Conservation (phyloP, 2,329 filamentous ascomycete genomes). For the Boeremia lycopersici region DNA sequence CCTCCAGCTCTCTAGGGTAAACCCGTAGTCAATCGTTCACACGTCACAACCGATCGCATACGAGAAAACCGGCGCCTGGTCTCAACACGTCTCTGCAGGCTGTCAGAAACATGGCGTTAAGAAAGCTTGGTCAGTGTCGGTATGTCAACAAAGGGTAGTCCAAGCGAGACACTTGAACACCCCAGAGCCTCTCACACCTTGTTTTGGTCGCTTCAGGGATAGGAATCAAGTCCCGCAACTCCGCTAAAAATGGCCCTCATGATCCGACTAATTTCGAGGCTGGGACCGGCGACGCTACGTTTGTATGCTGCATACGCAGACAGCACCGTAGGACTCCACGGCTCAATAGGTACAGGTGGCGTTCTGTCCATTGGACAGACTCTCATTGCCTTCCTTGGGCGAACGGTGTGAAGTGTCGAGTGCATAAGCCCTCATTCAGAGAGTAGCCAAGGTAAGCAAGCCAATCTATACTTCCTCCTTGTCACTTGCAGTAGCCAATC, state of each 20-base stretch:
- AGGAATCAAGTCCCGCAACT: conserved; percentile 15
- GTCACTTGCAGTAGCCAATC: conserved; percentile 14
- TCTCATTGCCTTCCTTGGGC: conserved; percentile 17
- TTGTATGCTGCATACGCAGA: conserved; percentile 21
- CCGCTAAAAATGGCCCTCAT: conserved; percentile 8
- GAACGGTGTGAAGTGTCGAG: conserved; percentile 34
- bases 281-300: conserved; percentile 10
- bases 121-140: neutral
- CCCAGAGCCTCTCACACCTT: conserved; percentile 1
- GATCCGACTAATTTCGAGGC: conserved; percentile 14
- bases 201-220: conserved; percentile 5
- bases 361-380: conserved; percentile 17
- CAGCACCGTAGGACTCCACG: conserved; percentile 3
- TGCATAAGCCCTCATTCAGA: conserved; percentile 18
- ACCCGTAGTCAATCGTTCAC: conserved; percentile 10
- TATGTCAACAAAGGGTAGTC: neutral
- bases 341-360: conserved; percentile 14
- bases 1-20: conserved; percentile 8
- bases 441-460: conserved; percentile 22
- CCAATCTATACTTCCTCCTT: conserved; percentile 12
- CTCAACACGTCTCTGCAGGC: conserved; percentile 7
- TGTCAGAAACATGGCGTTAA: neutral
- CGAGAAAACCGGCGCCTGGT: neutral
- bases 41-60: conserved; percentile 8
- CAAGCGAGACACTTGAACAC: conserved; percentile 1